Conservation (phyloP, 371 early-diverging fungal genomes). For the Rhizopus sp. region DNA sequence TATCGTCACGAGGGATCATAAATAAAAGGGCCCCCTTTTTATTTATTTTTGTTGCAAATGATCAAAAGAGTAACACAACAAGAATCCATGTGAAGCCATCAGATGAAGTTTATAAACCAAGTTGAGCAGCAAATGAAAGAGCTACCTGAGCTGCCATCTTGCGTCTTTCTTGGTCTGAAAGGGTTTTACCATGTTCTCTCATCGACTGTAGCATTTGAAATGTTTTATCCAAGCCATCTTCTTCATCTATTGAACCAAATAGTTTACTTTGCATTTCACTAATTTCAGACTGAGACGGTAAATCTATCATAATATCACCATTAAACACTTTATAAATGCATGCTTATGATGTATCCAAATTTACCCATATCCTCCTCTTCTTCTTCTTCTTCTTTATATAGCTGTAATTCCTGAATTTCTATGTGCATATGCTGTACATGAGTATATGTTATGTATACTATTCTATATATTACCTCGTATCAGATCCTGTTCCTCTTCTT, state of each 20-base stretch:
- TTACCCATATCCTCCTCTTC: background rate
- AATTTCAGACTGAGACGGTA: conserved; percentile 52
- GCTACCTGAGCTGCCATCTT: conserved; percentile 69
- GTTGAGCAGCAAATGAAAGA: conserved; percentile 61
- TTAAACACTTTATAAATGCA: background rate
- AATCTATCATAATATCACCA: conserved; percentile 12
- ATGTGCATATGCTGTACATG: background rate
- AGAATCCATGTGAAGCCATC: background rate
- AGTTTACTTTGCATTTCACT: conserved; percentile 53
- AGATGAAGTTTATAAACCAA: conserved; percentile 26
- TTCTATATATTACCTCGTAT: conserved; percentile 2
- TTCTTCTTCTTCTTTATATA: conserved; percentile 1
- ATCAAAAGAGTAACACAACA: no score
- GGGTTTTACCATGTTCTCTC: conserved; percentile 57
- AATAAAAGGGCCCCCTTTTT: background rate
- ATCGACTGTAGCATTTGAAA: conserved; percentile 54
- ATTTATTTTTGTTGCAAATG: no score
- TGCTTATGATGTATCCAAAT: background rate
- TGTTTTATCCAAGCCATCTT: conserved; percentile 68
- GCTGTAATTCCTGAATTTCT: conserved; percentile 1
- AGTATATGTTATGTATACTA: background rate
- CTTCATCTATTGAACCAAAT: conserved; percentile 63
- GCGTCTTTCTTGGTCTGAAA: conserved; percentile 63
- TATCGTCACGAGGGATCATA: background rate
- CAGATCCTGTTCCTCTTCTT: conserved; percentile 11